Conservation (phyloP, 768 basidiomycete species). For the Lactarius hengduanensis region DNA sequence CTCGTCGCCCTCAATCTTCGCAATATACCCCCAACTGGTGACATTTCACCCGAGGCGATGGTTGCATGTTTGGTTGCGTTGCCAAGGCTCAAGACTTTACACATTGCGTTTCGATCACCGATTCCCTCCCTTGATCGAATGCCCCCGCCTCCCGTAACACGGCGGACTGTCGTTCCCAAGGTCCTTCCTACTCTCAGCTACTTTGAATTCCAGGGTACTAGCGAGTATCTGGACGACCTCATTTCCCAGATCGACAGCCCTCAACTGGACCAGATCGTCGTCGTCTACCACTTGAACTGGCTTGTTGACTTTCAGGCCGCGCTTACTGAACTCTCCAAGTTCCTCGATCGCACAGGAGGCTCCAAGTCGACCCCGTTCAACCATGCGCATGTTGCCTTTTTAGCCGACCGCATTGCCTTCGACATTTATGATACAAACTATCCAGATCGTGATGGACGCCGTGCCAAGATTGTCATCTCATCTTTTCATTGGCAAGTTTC, state of each 20-base stretch:
- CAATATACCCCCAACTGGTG: background rate
- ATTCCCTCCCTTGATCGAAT: background rate
- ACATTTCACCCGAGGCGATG: constrained; percentile 2
- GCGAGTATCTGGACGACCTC: constrained; percentile 7
- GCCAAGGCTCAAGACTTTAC: background rate
- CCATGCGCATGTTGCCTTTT: no score
- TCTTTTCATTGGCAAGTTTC: no score
- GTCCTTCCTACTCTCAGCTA: background rate
- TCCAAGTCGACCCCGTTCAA: background rate
- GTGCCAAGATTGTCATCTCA: no score
- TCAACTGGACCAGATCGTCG: background rate
- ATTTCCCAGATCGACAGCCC: background rate
- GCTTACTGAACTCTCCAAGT: background rate
- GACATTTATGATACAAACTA: no score
- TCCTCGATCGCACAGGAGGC: background rate
- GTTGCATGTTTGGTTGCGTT: background rate
- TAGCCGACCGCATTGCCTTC: no score
- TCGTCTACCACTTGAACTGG: background rate
- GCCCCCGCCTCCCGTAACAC: background rate
- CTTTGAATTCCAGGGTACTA: background rate
- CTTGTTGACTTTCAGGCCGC: background rate
- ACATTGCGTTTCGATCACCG: background rate
- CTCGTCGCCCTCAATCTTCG: background rate
- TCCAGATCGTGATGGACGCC: no score
- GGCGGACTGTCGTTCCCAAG: background rate